These are phyloP conservation scores for Ustilago lituana DNA, from an alignment of 1,284 basidiomycete genomes.

Conservation along the genomic window DNA sequence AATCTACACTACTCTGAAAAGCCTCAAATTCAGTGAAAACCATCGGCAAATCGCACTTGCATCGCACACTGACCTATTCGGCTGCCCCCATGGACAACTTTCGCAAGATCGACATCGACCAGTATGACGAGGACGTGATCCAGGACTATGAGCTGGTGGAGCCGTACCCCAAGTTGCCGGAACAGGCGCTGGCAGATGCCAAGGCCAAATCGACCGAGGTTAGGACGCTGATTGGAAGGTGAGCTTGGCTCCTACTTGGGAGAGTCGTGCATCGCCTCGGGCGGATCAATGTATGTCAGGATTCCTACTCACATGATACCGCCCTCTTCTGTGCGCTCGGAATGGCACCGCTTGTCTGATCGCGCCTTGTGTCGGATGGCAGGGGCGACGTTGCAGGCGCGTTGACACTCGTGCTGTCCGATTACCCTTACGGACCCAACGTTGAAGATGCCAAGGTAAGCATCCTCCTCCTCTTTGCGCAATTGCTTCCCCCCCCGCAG, in stretches of 20 bases:
- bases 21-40: no score
- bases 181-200: slow-evolving; percentile 79
- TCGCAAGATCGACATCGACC: slow-evolving; percentile 93
- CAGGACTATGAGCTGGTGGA: slow-evolving; percentile 82
- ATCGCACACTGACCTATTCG: no score
- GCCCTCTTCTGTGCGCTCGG: no score
- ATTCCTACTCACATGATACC: no score
- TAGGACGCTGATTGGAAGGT: slow-evolving; percentile 71
- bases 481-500: no score
- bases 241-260: no score
- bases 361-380: slow-evolving; percentile 1
- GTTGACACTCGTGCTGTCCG: slow-evolving; percentile 49
- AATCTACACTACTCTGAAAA: slow-evolving; percentile 1
- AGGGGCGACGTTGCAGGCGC: slow-evolving; percentile 60
- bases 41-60: no score
- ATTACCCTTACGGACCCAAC: slow-evolving; percentile 57
- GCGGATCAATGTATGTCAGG: no score
- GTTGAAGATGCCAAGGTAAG: slow-evolving; percentile 61
- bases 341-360: not conserved
- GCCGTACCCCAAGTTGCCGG: slow-evolving; percentile 81
- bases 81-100: slow-evolving; percentile 72
- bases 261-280: no score
- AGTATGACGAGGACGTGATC: slow-evolving; percentile 89
- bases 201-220: slow-evolving; percentile 80
- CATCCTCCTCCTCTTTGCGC: not conserved